A percentile compares a stretch with the other conserved stretches of the same genome.
Evolutionary conservation across 164 flowering plant genomes (phyloP).

Genomic region (Euptelea pleiosperma): DNA sequence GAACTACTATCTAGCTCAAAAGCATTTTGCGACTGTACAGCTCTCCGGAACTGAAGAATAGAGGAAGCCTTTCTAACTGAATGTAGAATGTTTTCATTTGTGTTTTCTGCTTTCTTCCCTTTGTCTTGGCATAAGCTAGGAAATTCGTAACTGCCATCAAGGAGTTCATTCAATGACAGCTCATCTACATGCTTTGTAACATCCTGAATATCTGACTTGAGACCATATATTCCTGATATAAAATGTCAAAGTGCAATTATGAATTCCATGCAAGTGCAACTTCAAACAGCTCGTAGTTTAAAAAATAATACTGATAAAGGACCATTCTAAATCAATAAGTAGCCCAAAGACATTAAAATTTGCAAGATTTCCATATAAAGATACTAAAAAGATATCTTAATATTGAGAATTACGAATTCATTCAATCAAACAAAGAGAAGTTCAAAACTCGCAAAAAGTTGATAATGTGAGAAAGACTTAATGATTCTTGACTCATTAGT

Average conservation of each 20-base stretch:
- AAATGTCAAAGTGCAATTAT: constrained; percentile 15
- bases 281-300: constrained; percentile 10
- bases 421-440: too few relatives aligned
- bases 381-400: too few relatives aligned
- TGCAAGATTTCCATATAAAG: too few relatives aligned
- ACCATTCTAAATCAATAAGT: not conserved
- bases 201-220: constrained; percentile 66
- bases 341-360: too few relatives aligned
- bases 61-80: constrained; percentile 61
- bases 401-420: too few relatives aligned
- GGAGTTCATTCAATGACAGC: constrained; percentile 62
- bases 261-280: constrained; percentile 8
- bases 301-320: constrained; percentile 6
- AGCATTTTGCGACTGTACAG: constrained; percentile 33
- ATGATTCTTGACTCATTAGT: too few relatives aligned
- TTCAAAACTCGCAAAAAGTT: too few relatives aligned
- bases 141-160: constrained; percentile 58
- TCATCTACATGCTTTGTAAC: constrained; percentile 63
- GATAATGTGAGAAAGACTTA: too few relatives aligned
- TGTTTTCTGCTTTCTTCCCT: constrained; percentile 36
- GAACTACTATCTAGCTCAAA: constrained; percentile 38
- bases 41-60: constrained; percentile 41
- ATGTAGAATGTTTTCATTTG: constrained; percentile 43
- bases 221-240: constrained; percentile 69
- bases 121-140: constrained; percentile 45